Evolutionary conservation across 805 yeast genomes (phyloP).

Genomic region (Hanseniaspora valbyensis): DNA sequence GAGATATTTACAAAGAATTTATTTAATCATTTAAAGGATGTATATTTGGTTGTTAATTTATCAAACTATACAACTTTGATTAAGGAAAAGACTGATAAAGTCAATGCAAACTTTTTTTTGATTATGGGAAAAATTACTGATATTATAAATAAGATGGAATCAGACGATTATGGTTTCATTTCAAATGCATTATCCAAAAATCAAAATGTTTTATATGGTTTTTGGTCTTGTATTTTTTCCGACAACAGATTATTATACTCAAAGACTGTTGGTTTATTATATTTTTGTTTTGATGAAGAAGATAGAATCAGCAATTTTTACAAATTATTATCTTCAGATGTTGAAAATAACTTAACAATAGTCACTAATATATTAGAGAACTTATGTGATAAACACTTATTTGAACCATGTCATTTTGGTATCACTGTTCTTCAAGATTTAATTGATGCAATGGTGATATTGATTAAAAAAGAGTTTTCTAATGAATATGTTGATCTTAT

Average conservation of each 20-base stretch:
- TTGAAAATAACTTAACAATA: constrained; percentile 39
- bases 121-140: constrained; percentile 20
- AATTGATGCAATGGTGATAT: constrained; percentile 38
- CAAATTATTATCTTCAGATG: constrained; percentile 36
- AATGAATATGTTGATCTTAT: constrained; percentile 20
- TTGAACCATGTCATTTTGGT: constrained; percentile 66
- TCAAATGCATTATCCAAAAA: constrained; percentile 32
- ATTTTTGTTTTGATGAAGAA: constrained; percentile 66
- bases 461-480: constrained; percentile 30
- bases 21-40: constrained; percentile 25
- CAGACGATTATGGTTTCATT: constrained; percentile 19
- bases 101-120: constrained; percentile 16
- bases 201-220: constrained; percentile 42
- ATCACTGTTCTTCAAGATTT: constrained; percentile 69
- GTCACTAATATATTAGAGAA: constrained; percentile 37
- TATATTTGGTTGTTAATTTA: constrained; percentile 25
- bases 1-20: constrained; percentile 19
- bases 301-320: constrained; percentile 72
- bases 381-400: constrained; percentile 39
- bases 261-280: constrained; percentile 57
- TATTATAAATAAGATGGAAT: constrained; percentile 17
- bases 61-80: constrained; percentile 20
- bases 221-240: constrained; percentile 67
- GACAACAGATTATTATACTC: constrained; percentile 50
- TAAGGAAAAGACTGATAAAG: constrained; percentile 22